Evolutionary conservation across 495 filamentous ascomycete species (phyloP).

Genomic region (Eremomyces bilateralis): DNA sequence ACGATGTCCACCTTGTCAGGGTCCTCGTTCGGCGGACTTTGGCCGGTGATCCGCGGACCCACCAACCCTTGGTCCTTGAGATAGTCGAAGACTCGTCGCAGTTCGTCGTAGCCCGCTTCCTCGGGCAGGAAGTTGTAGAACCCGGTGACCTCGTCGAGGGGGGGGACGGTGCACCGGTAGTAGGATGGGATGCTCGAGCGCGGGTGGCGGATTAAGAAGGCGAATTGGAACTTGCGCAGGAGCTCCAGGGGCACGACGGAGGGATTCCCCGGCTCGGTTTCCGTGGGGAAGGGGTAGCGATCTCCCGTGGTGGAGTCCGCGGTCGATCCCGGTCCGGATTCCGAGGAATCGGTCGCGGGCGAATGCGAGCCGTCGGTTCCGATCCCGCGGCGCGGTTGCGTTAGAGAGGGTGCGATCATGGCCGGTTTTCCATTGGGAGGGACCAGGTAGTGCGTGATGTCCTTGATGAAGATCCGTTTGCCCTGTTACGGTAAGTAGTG

Average conservation of each 20-base stretch:
- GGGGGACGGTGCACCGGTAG: conserved; percentile 89
- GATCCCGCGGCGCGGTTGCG: conserved; percentile 36
- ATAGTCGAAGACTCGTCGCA: conserved; percentile 70
- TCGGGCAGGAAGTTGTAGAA: conserved; percentile 67
- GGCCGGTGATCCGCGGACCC: conserved; percentile 34
- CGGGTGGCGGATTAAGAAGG: conserved; percentile 94
- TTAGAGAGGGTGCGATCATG: conserved; percentile 53
- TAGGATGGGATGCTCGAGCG: conserved; percentile 71
- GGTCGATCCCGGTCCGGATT: neutral
- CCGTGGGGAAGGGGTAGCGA: conserved; percentile 36
- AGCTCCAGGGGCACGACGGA: conserved; percentile 55
- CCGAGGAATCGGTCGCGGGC: conserved; percentile 1
- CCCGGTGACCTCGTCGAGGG: conserved; percentile 55
- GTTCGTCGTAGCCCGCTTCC: conserved; percentile 79
- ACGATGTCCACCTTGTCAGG: conserved; percentile 36
- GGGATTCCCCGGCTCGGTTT: conserved; percentile 43
- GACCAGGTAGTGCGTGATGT: conserved; percentile 75
- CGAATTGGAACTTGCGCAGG: conserved; percentile 64
- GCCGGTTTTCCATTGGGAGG: conserved; percentile 48
- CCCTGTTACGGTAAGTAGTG: conserved; percentile 24
- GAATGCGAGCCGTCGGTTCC: conserved; percentile 21
- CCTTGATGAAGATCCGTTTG: conserved; percentile 93
- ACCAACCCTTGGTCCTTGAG: conserved; percentile 38
- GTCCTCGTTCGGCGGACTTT: conserved; percentile 13
- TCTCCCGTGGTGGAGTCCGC: conserved; percentile 3